A percentile compares a stretch with the other conserved stretches of the same genome.
Conservation (phyloP, 2,329 filamentous ascomycete species). For the Alternaria novae-zelandiae region DNA sequence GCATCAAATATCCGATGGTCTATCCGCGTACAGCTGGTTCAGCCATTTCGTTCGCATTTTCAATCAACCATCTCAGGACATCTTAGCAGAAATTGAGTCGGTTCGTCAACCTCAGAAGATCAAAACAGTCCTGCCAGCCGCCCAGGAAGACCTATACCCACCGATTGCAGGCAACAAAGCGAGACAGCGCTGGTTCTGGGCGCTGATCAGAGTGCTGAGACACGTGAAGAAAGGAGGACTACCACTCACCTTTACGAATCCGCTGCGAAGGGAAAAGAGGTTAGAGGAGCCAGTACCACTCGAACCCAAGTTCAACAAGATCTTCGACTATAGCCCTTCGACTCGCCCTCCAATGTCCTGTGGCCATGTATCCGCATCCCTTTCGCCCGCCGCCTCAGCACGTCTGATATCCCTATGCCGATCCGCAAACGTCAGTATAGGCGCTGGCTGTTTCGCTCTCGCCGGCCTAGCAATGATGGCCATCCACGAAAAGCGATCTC, state of each 20-base stretch:
- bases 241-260: slow-evolving; percentile 52
- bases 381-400: slow-evolving; percentile 42
- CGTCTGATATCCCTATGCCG: slow-evolving; percentile 50
- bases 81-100: slow-evolving; percentile 17
- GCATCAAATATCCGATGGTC: slow-evolving; percentile 55
- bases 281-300: slow-evolving; percentile 25
- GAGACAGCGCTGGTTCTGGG: slow-evolving; percentile 56
- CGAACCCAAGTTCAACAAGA: slow-evolving; percentile 38
- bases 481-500: slow-evolving; percentile 46
- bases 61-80: slow-evolving; percentile 13
- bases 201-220: slow-evolving; percentile 52
- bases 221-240: slow-evolving; percentile 50
- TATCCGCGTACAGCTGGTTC: slow-evolving; percentile 53
- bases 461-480: slow-evolving; percentile 56
- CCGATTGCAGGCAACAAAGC: slow-evolving; percentile 46
- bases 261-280: slow-evolving; percentile 40
- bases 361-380: slow-evolving; percentile 36
- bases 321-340: slow-evolving; percentile 49
- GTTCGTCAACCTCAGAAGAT: too few species aligned
- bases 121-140: slow-evolving; percentile 44
- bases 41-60: slow-evolving; percentile 46
- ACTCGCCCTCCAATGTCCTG: slow-evolving; percentile 48
- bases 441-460: slow-evolving; percentile 56
- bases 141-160: slow-evolving; percentile 57
- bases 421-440: slow-evolving; percentile 48